A percentile compares a stretch with the other conserved stretches of the same genome.
phyloP scores from a whole-genome alignment of 306 rosid genomes.

The Quercus cerris region DNA sequence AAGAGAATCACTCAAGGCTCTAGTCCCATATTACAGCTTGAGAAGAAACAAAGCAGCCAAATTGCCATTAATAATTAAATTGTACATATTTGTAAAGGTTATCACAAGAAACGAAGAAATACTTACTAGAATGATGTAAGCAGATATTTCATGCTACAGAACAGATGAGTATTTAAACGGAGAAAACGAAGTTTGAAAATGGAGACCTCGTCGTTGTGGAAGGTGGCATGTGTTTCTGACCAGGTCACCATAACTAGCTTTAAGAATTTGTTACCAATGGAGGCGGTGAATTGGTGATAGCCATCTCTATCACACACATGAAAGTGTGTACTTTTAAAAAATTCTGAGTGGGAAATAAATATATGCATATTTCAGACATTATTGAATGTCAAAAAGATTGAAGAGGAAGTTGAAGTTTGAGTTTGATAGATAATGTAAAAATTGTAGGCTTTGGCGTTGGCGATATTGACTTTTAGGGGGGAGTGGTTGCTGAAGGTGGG shows the following conservation, averaged over 20 bases:
- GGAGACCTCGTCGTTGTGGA: conserved; percentile 1
- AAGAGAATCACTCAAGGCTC: background rate
- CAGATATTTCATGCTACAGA: background rate
- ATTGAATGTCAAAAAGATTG: too few species aligned
- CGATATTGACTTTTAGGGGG: too few species aligned
- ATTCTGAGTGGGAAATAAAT: too few species aligned
- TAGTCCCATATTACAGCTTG: background rate
- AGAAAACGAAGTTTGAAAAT: conserved; percentile 1
- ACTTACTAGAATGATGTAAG: conserved; percentile 8
- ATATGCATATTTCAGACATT: too few species aligned
- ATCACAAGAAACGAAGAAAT: background rate
- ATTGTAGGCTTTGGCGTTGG: too few species aligned
- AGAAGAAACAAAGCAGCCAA: background rate
- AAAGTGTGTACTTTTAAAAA: too few species aligned
- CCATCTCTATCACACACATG: conserved; percentile 33
- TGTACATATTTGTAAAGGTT: background rate
- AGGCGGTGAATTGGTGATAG: conserved; percentile 17
- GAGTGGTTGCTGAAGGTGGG: too few species aligned
- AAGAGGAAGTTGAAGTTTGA: too few species aligned
- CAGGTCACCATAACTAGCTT: conserved; percentile 31
- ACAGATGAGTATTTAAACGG: background rate
- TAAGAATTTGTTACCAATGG: background rate
- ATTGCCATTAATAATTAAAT: background rate
- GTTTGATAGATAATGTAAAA: too few species aligned
- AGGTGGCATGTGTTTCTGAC: conserved; percentile 29